Evolutionary conservation across 257 asterid species (phyloP).

Genomic region (Thymus mandschuricus): DNA sequence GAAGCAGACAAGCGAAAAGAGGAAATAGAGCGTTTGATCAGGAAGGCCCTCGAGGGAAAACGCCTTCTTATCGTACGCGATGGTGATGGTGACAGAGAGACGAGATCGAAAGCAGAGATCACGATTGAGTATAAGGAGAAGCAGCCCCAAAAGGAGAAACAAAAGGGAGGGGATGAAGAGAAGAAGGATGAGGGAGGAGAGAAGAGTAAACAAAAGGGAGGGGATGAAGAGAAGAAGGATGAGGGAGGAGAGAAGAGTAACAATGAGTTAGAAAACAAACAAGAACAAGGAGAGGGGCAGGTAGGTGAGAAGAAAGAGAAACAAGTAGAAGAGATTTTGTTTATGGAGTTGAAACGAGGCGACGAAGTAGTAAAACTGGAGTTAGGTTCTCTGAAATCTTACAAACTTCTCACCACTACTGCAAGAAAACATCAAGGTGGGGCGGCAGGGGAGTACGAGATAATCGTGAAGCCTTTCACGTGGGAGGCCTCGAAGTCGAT

Average conservation of each 20-base stretch:
- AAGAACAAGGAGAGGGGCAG: too few species aligned
- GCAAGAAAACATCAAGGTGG: neutral
- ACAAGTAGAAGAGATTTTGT: neutral
- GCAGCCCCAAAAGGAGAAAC: neutral
- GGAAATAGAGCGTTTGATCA: neutral
- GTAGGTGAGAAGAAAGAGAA: neutral
- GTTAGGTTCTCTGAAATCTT: neutral
- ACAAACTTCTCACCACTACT: constrained; percentile 23
- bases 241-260: neutral
- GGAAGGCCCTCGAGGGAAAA: neutral
- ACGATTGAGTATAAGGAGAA: neutral
- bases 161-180: neutral
- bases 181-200: neutral
- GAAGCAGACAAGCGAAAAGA: neutral
- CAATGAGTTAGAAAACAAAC: neutral
- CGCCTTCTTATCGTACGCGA: constrained; percentile 32
- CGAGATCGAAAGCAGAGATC: neutral
- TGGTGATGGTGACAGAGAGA: constrained; percentile 4
- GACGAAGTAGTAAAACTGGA: neutral
- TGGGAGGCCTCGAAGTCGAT: constrained; percentile 9
- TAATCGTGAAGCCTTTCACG: constrained; percentile 31
- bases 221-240: neutral
- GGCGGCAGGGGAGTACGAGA: neutral
- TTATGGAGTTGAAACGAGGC: neutral
- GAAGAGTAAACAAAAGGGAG: too few species aligned